Base-by-base conservation (phyloP, 1,284 basidiomycete genomes). In the Caloboletus firmus region DNA sequence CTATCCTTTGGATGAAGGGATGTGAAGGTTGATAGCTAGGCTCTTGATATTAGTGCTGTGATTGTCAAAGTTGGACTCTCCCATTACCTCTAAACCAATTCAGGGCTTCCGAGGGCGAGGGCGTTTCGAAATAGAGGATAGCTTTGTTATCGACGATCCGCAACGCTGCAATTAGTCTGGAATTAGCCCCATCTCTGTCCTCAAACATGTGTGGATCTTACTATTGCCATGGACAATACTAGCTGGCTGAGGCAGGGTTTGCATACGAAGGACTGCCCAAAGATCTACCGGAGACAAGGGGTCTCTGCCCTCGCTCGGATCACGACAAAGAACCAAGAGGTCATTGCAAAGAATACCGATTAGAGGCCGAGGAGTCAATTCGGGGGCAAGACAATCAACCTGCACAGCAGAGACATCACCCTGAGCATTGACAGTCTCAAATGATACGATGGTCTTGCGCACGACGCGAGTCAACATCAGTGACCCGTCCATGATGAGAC, bases 241-340 rank as follows among this genome's bases (percentile, higher is more conserved):
- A n/a, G 91, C 93, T 7, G 91, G 93, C 68, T 91, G 91, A 31
- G 87, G 86, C 54, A 91, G 72, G 0, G 90, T 95, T 70, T 92
- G 91, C 91, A 98, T 93, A 45, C 95, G 80, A 55, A 97, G 75
- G 40, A 97, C 95, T 39, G 92, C 93, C 88, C 93, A 97, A 20
- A 97, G 78, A 68, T 97, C 93, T 34, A 97, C 92, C 20, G 68
- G 72, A 13, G 83, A 85, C 45, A 79, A 76, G 39, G 82, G 84
- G 60, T 93, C 93, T 60, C 80, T 79, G 41, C 89, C 87, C 48
- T 87, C 84, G 24, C 86, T 84, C 28, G 87, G 85, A 71, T 91
- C 92, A 63, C 87, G 85, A 74, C 87, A 94, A 56, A 97, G 77
- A 20, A 98, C 93, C 62, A 97, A 77, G 57, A 98, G 76, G 70